Percentiles rank a stretch among this genome's conserved stretches.
Conservation (phyloP, 1,139 yeast species). For the Yamadazyma blattariae region DNA sequence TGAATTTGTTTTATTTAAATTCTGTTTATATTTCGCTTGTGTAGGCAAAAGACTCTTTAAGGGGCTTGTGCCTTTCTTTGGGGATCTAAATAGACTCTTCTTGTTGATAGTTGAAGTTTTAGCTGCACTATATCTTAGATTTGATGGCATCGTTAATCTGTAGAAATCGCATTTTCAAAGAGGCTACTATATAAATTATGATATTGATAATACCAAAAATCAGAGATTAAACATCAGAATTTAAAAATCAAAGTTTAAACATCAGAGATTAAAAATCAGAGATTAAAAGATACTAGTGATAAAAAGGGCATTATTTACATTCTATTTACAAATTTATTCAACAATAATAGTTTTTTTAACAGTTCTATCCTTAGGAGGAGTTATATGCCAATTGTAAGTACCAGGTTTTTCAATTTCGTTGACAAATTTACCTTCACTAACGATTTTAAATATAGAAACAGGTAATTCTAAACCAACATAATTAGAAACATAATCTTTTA, state of each 20-base stretch:
- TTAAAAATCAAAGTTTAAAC: too few relatives aligned
- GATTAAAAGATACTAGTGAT: too few relatives aligned
- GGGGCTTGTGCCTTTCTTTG: constrained; percentile 18
- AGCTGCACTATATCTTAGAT: constrained; percentile 41
- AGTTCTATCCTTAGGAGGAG: constrained; percentile 11
- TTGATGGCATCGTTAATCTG: constrained; percentile 27
- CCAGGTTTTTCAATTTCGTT: constrained; percentile 27
- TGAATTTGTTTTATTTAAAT: constrained; percentile 10
- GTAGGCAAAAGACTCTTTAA: constrained; percentile 26
- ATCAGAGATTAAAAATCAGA: too few relatives aligned
- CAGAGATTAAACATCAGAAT: too few relatives aligned
- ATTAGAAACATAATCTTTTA: constrained; percentile 24
- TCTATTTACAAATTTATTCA: constrained; percentile 3
- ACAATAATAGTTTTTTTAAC: constrained; percentile 7
- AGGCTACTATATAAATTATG: background rate
- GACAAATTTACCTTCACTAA: constrained; percentile 14
- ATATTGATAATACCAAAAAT: too few relatives aligned
- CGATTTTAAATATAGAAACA: constrained; percentile 18
- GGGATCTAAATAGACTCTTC: constrained; percentile 18
- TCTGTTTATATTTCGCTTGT: constrained; percentile 22
- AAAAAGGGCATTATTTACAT: too few relatives aligned
- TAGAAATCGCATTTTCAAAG: background rate
- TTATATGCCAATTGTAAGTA: constrained; percentile 21
- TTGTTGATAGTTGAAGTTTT: constrained; percentile 35
- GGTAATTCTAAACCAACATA: constrained; percentile 34